Percentiles rank a stretch among this genome's conserved stretches.
These are phyloP conservation scores for Periglandula ipomoeae DNA, from an alignment of 2,329 filamentous ascomycete genomes.

Conservation along the genomic window DNA sequence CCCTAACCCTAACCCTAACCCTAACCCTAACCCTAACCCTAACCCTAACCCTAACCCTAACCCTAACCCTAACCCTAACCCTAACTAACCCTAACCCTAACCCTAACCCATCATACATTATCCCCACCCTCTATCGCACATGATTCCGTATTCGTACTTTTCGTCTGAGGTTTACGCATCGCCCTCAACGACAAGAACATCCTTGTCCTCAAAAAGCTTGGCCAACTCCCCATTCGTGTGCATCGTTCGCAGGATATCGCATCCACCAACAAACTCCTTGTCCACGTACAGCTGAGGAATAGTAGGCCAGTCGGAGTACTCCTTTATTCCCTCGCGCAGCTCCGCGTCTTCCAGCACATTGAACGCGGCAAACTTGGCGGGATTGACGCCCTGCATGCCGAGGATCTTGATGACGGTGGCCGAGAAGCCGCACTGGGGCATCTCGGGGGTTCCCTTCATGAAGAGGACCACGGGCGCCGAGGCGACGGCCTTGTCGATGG, in stretches of 20 bases:
- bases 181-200: constrained; percentile 55
- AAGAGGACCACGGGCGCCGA: constrained; percentile 92
- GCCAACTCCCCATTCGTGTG: constrained; percentile 91
- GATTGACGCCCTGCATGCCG: constrained; percentile 89
- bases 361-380: constrained; percentile 92
- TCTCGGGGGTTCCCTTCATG: constrained; percentile 98
- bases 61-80: too few species aligned
- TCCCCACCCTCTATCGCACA: too few species aligned
- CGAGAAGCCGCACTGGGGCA: constrained; percentile 93
- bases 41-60: too few species aligned
- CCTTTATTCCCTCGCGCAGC: constrained; percentile 86
- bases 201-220: constrained; percentile 86
- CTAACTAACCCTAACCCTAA: too few species aligned
- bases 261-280: constrained; percentile 95
- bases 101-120: too few species aligned
- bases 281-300: constrained; percentile 95
- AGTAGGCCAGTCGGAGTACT: constrained; percentile 98
- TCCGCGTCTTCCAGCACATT: constrained; percentile 92
- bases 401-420: constrained; percentile 91
- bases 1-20: too few species aligned
- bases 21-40: too few species aligned
- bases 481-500: constrained; percentile 82
- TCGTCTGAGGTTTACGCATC: constrained; percentile 22
- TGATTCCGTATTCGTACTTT: too few species aligned
- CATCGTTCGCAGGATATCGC: constrained; percentile 94